Evolutionary conservation across 768 basidiomycete species (phyloP), one percentile per base, ranked within the genome.

Genomic region (Piloderma croceum): DNA sequence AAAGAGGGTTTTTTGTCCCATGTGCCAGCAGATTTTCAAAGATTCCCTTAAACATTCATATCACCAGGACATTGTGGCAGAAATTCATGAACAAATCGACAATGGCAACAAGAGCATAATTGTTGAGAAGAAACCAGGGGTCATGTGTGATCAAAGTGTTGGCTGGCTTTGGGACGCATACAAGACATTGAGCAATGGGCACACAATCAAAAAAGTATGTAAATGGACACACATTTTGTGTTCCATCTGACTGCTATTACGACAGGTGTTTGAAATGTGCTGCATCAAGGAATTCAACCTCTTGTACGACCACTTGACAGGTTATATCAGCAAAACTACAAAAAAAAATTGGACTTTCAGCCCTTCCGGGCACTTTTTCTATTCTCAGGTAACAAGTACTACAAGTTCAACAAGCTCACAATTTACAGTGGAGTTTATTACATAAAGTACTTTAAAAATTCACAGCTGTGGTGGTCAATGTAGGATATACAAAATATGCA

Each of bases 151-250:
- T 42, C 39, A 48, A 7, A 51, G 50, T 18, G 47, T 57, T 0
- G 11, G 43, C 3, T 69, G 64, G 64, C 25, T 69, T n/a, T 58
- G 60, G 45, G 54, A 58, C 35, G 62, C 58, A 7, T 62, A 52
- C 38, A 32, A 49, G 5, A 47, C 46, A 0, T 36, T 69, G 7
- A 62, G 61, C 36, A 48, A 56, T 3, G 32, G 45, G 12, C 50
- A 49, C 1, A 39, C 65, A 6, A 46, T 69, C 6, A 53, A 53
- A 39, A 61, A 60, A 50, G 65, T 63, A 23, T 15, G 51, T 43
- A 20, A 18, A 20, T 24, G 31, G 17, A 21, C 17, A n/a, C n/a
- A n/a, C n/a, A n/a, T 33, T 24, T 19, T 20, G 6, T 22, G 15
- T n/a, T 31, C 7, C 3, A 20, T 7, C 15, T 4, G 17, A 23